Percentiles rank a stretch among this genome's conserved stretches.
These are phyloP conservation scores for Helianthus tuberosus DNA, from an alignment of 129 eudicot genomes.

Conservation along the genomic window DNA sequence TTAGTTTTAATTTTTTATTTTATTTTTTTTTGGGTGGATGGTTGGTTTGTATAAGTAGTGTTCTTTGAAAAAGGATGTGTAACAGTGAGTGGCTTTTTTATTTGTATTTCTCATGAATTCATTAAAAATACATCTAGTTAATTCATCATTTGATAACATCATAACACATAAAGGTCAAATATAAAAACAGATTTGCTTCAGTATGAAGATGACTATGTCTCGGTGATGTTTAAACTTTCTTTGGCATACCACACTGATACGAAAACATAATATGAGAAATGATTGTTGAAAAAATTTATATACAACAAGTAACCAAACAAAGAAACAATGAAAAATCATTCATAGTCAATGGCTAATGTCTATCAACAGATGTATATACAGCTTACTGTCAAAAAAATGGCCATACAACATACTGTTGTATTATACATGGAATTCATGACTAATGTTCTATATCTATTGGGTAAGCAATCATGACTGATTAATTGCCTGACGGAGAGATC, in stretches of 20 bases:
- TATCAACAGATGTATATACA: not conserved
- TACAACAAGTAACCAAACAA: not conserved
- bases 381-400: not conserved
- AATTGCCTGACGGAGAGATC: slow-evolving; percentile 1
- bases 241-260: not conserved
- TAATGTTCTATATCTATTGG: slow-evolving; percentile 14
- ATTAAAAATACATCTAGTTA: not conserved
- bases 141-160: not conserved
- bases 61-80: too few relatives aligned
- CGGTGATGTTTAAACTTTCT: not conserved
- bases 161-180: not conserved
- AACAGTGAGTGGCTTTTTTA: too few relatives aligned
- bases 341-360: not conserved
- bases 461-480: not conserved
- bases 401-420: slow-evolving; percentile 6
- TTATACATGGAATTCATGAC: slow-evolving; percentile 13
- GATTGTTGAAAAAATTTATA: not conserved
- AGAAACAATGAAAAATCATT: slow-evolving; percentile 1
- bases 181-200: not conserved
- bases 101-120: not conserved
- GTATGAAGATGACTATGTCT: not conserved
- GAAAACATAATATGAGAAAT: not conserved
- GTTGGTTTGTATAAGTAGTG: too few relatives aligned
- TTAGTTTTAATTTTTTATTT: too few relatives aligned
- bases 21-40: too few relatives aligned